These are phyloP conservation scores for Mimosa pudica DNA, from an alignment of 306 rosid species.

Conservation along the genomic window DNA sequence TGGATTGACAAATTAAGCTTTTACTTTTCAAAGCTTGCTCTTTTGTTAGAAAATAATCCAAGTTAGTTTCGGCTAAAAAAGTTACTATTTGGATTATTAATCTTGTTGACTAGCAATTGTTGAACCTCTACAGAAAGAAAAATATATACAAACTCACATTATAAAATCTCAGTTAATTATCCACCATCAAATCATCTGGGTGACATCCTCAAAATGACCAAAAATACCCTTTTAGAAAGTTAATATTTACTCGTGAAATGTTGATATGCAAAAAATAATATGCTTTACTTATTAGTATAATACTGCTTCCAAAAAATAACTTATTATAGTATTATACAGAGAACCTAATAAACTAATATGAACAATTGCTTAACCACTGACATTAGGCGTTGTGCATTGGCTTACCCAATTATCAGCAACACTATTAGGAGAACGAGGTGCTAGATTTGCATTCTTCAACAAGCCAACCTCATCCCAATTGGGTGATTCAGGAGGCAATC, in stretches of 20 bases:
- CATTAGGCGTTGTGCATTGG: constrained; percentile 40
- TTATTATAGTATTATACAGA: too few relatives aligned
- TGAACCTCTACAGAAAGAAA: not conserved
- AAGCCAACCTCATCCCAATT: constrained; percentile 47
- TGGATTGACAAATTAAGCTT: too few relatives aligned
- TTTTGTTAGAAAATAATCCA: too few relatives aligned
- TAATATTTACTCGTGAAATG: too few relatives aligned
- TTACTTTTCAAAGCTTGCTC: too few relatives aligned
- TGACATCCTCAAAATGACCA: not conserved
- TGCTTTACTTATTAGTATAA: not conserved
- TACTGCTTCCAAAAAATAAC: too few relatives aligned
- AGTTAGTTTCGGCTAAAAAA: not conserved
- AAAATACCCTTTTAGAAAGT: not conserved
- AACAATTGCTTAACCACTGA: constrained; percentile 29
- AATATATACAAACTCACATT: not conserved
- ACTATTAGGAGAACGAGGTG: constrained; percentile 43
- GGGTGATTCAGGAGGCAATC: not conserved
- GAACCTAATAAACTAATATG: not conserved
- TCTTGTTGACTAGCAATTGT: not conserved
- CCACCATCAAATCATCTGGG: not conserved
- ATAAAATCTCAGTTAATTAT: not conserved
- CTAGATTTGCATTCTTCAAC: constrained; percentile 36
- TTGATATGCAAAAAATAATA: too few relatives aligned
- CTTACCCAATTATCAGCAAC: constrained; percentile 50
- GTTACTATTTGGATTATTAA: not conserved